A percentile compares a stretch with the other conserved stretches of the same genome.
phyloP scores from a whole-genome alignment of 1,284 basidiomycete genomes.

The Cryptococcus sp. region DNA sequence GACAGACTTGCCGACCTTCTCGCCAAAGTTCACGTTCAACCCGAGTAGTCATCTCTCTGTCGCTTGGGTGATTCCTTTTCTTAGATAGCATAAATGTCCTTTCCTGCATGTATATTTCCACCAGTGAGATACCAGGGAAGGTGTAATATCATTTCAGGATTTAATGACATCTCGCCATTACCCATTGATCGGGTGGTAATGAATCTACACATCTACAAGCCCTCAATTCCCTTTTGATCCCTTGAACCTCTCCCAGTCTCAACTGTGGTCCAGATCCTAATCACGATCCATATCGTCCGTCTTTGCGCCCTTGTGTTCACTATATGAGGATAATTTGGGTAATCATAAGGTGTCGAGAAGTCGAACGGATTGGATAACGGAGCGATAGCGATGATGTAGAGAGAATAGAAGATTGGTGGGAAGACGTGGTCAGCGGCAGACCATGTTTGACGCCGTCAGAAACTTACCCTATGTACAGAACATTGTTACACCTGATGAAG shows the following conservation, averaged over 20 bases:
- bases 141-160: slow-evolving; percentile 1
- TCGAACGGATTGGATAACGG: too few relatives aligned
- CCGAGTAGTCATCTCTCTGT: slow-evolving; percentile 11
- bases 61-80: background rate
- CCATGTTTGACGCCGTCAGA: too few relatives aligned
- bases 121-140: background rate
- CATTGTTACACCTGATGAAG: slow-evolving; percentile 96
- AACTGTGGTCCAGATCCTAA: slow-evolving; percentile 1
- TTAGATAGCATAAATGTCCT: slow-evolving; percentile 7
- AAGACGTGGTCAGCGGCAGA: too few relatives aligned
- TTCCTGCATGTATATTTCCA: background rate
- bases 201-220: background rate
- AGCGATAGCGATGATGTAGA: background rate
- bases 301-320: slow-evolving; percentile 39
- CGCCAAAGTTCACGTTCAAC: slow-evolving; percentile 28
- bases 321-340: slow-evolving; percentile 7
- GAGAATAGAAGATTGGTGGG: too few relatives aligned
- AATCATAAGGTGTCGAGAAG: background rate
- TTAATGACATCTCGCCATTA: slow-evolving; percentile 5
- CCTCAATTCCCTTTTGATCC: background rate
- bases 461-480: slow-evolving; percentile 69
- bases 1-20: slow-evolving; percentile 41
- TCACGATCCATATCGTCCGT: slow-evolving; percentile 25
- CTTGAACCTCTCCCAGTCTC: too few relatives aligned
- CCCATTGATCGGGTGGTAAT: background rate